A percentile compares a stretch with the other conserved stretches of the same genome.
These are phyloP conservation scores for Metschnikowia bowlesiae DNA, from an alignment of 805 yeast genomes.

Conservation along the genomic window DNA sequence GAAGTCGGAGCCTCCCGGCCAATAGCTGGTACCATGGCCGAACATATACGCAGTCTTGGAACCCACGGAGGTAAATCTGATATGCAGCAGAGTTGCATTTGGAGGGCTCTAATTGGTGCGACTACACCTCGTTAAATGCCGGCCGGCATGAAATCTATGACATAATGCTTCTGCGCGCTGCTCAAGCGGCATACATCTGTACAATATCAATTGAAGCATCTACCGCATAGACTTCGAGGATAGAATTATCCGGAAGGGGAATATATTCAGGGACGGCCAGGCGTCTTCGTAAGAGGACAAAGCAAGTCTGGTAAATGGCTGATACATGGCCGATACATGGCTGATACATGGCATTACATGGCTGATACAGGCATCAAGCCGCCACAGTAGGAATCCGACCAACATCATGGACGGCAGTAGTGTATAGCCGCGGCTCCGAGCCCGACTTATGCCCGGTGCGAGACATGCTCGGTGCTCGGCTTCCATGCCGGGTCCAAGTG, in stretches of 20 bases:
- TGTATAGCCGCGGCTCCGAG: too few species aligned
- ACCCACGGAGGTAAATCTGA: neutral
- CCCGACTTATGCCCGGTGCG: too few species aligned
- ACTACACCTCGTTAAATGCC: neutral
- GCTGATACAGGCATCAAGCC: too few species aligned
- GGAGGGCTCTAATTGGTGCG: neutral
- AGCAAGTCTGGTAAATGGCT: neutral
- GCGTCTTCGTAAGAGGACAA: neutral
- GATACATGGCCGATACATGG: neutral
- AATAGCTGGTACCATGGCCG: neutral
- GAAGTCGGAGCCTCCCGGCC: neutral
- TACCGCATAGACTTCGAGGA: neutral
- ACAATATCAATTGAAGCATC: neutral
- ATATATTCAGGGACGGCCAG: neutral
- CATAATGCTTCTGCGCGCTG: neutral
- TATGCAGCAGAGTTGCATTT: conserved; percentile 1
- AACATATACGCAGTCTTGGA: neutral
- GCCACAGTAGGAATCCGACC: too few species aligned
- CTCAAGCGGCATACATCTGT: neutral
- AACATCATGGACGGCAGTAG: too few species aligned
- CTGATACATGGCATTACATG: too few species aligned
- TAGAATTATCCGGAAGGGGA: neutral
- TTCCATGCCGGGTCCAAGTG: too few species aligned
- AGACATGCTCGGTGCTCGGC: too few species aligned
- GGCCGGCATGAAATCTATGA: neutral